Conservation (phyloP, 1,284 basidiomycete species). For the Cutaneotrichosporon sp. region DNA sequence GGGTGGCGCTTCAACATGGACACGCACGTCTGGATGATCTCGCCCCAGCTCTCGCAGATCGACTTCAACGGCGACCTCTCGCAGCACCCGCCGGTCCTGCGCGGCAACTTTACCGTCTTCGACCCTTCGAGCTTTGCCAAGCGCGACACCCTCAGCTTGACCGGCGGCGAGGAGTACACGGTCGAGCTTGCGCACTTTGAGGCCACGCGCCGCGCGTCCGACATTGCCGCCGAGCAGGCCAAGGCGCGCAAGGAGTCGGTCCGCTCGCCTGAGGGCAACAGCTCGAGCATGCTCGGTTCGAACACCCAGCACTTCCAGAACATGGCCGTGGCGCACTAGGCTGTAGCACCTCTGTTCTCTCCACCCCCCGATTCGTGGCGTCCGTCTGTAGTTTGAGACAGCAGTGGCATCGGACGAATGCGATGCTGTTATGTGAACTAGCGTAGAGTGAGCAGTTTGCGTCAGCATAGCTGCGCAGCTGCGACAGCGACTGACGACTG, state of each 20-base stretch:
- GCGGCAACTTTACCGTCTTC: slow-evolving; percentile 50
- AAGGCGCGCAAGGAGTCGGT: slow-evolving; percentile 35
- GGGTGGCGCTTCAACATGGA: slow-evolving; percentile 99
- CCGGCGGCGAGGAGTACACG: slow-evolving; percentile 33
- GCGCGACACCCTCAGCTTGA: slow-evolving; percentile 37
- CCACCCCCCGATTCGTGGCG: background rate
- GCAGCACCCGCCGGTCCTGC: slow-evolving; percentile 24
- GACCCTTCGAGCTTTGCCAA: slow-evolving; percentile 47
- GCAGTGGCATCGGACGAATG: slow-evolving; percentile 5
- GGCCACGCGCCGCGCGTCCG: slow-evolving; percentile 37
- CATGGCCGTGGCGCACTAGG: slow-evolving; percentile 26
- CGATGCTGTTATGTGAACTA: slow-evolving; percentile 8
- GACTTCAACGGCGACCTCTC: slow-evolving; percentile 28
- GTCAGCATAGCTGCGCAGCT: too few species aligned
- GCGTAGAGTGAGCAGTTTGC: background rate
- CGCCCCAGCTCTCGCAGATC: slow-evolving; percentile 53
- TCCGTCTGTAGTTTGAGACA: slow-evolving; percentile 5
- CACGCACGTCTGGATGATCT: slow-evolving; percentile 91
- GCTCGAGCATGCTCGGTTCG: slow-evolving; percentile 10
- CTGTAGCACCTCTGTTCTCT: background rate
- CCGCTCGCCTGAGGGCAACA: slow-evolving; percentile 20
- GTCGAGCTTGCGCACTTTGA: slow-evolving; percentile 44
- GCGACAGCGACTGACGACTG: too few species aligned
- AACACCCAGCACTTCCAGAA: slow-evolving; percentile 25
- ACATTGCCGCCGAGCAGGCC: slow-evolving; percentile 33